Conservation (phyloP, 306 rosid genomes). For the Trifolium repens region DNA sequence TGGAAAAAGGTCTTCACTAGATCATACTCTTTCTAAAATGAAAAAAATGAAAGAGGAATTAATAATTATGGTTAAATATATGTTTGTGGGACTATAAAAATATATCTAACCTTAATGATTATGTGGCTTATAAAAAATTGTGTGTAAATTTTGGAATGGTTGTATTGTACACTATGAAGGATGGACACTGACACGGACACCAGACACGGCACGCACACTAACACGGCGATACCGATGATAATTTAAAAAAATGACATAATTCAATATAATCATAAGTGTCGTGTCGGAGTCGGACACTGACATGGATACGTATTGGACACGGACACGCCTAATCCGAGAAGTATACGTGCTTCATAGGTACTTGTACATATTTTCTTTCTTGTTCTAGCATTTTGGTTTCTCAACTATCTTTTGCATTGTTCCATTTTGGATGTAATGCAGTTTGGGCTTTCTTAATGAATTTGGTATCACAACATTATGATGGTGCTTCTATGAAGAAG, state of each 20-base stretch:
- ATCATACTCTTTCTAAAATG: constrained; percentile 62
- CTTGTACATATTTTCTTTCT: constrained; percentile 10
- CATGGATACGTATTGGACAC: no score
- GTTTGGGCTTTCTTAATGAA: constrained; percentile 24
- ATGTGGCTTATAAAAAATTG: neutral
- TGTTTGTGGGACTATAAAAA: neutral
- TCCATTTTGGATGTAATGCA: constrained; percentile 23
- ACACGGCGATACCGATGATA: no score
- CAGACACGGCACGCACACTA: no score
- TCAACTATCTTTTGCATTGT: constrained; percentile 3
- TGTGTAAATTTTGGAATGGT: constrained; percentile 41
- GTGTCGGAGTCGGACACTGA: no score
- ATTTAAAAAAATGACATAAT: no score
- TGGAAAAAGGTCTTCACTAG: constrained; percentile 70
- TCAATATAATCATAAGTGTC: no score
- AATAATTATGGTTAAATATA: neutral
- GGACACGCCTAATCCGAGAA: no score
- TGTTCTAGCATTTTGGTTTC: constrained; percentile 35
- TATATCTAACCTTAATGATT: neutral
- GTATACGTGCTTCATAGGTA: no score
- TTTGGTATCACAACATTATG: neutral
- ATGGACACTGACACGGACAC: no score
- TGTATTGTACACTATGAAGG: constrained; percentile 42
- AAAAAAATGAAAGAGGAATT: neutral
- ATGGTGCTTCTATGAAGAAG: constrained; percentile 6